Percentiles rank a stretch among this genome's conserved stretches.
Conservation (phyloP, 345 rosid species). For the Stellera chamaejasme region DNA sequence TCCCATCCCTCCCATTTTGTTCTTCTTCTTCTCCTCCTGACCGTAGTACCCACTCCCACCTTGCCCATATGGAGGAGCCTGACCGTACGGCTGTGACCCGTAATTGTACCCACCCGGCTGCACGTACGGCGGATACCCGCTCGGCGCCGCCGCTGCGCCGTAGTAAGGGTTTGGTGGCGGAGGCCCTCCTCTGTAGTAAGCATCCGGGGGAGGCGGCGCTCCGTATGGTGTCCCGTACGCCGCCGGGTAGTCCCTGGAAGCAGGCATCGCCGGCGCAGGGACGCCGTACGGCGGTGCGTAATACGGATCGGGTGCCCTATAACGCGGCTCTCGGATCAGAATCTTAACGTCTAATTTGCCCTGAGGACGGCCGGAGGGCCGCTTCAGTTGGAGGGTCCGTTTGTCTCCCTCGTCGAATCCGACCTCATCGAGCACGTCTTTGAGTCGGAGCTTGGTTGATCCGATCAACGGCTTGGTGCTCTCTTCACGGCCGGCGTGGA, state of each 20-base stretch:
- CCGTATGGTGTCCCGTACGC: slow-evolving; percentile 15
- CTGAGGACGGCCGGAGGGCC: slow-evolving; percentile 88
- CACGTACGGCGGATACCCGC: slow-evolving; percentile 20
- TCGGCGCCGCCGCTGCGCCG: slow-evolving; percentile 17
- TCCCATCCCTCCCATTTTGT: slow-evolving; percentile 78
- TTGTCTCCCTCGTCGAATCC: slow-evolving; percentile 33
- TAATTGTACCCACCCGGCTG: slow-evolving; percentile 14
- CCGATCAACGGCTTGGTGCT: slow-evolving; percentile 78
- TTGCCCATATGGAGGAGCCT: slow-evolving; percentile 7
- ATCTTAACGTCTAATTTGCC: slow-evolving; percentile 65
- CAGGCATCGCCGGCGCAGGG: slow-evolving; percentile 8
- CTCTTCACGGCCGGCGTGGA: slow-evolving; percentile 60
- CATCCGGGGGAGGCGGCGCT: slow-evolving; percentile 20
- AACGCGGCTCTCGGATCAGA: slow-evolving; percentile 29
- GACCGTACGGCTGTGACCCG: slow-evolving; percentile 13
- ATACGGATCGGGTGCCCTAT: slow-evolving; percentile 19
- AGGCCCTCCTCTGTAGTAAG: slow-evolving; percentile 19
- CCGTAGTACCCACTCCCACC: slow-evolving; percentile 13
- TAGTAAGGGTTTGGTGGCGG: slow-evolving; percentile 25
- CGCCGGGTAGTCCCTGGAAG: slow-evolving; percentile 24
- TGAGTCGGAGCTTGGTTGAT: slow-evolving; percentile 51
- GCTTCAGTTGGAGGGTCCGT: slow-evolving; percentile 51
- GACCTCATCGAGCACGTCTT: slow-evolving; percentile 48
- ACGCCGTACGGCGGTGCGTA: slow-evolving; percentile 36
- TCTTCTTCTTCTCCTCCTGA: slow-evolving; percentile 38